Base-by-base conservation (phyloP, 1,284 basidiomycete species). In the Phlebopus sp. region DNA sequence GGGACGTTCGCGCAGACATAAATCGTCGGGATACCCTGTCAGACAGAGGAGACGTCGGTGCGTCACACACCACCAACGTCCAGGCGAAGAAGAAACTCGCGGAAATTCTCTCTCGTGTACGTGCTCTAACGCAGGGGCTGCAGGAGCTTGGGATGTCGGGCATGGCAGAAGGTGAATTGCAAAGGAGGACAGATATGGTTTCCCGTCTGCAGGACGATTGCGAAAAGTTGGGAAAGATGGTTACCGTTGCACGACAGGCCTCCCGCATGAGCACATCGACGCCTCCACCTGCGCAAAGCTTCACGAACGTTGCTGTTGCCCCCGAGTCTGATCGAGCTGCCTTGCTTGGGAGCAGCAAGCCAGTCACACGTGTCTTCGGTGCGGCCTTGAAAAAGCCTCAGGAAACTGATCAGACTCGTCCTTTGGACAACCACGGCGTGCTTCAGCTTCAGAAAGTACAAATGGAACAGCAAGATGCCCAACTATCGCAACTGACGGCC, bases 341-440 rank as follows among this genome's bases (percentile, higher is more conserved):
- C 19, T 69, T 92, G 31, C 63, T 92, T 13, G 51, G 67, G 17
- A 56, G 60, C 23, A 48, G 52, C 37, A 69, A 72, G 57, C 82
- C 84, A 2, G 73, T 82, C 37, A 78, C 82, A n/a, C 76, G 91
- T 46, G 85, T 92, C n/a, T 94, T 95, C 65, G 92, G 92, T 27
- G 73, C 71, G 29, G 69, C 73, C 19, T 66, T 72, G 11, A 61
- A 63, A 37, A 68, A 76, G 39, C 84, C 87, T 1, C 75, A 82
- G 64, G 96, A 98, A 64, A 96, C 94, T 11, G 81, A 85, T 41
- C 71, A 80, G 56, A 98, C 96, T 2, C 79, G 95, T 5, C 89
- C 92, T 1, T 71, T 97, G 60, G 93, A 96, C 63, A 82, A 94
- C 59, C 73, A 78, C 14, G 91, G 91, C 3, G 64, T 98, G 25